Conservation (phyloP, 2,329 filamentous ascomycete species). For the Claviceps capensis region DNA sequence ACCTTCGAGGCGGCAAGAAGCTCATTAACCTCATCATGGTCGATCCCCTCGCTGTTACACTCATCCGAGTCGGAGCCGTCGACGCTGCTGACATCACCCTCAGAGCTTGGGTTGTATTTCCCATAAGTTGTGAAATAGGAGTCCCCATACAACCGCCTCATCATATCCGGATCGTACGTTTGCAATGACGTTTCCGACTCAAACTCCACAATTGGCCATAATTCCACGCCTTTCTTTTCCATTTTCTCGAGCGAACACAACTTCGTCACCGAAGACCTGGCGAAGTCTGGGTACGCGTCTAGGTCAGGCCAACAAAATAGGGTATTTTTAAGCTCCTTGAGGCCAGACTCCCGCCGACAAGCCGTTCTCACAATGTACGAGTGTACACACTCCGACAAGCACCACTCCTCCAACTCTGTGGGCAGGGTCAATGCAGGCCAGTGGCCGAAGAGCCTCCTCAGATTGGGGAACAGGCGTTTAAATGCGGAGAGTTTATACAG, state of each 20-base stretch:
- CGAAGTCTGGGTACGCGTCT: constrained; percentile 16
- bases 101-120: too few species aligned
- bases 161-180: constrained; percentile 5
- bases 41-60: constrained; percentile 27
- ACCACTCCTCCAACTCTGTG: constrained; percentile 16
- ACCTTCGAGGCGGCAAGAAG: constrained; percentile 7
- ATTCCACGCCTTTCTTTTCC: too few species aligned
- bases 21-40: constrained; percentile 19
- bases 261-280: constrained; percentile 10
- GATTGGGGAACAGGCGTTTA: constrained; percentile 9
- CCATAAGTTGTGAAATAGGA: neutral
- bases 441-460: constrained; percentile 16
- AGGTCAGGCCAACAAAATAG: constrained; percentile 22
- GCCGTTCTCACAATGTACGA: constrained; percentile 14
- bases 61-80: constrained; percentile 12
- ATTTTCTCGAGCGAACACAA: neutral
- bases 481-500: neutral
- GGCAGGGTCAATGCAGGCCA: fast-evolving
- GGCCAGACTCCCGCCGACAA: constrained; percentile 11
- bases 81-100: constrained; percentile 2
- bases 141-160: constrained; percentile 5
- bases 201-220: too few species aligned
- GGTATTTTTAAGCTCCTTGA: constrained; percentile 13
- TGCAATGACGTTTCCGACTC: constrained; percentile 1
- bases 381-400: constrained; percentile 16